Conservation (phyloP, 495 filamentous ascomycete species). For the Parathielavia hyrcaniae region DNA sequence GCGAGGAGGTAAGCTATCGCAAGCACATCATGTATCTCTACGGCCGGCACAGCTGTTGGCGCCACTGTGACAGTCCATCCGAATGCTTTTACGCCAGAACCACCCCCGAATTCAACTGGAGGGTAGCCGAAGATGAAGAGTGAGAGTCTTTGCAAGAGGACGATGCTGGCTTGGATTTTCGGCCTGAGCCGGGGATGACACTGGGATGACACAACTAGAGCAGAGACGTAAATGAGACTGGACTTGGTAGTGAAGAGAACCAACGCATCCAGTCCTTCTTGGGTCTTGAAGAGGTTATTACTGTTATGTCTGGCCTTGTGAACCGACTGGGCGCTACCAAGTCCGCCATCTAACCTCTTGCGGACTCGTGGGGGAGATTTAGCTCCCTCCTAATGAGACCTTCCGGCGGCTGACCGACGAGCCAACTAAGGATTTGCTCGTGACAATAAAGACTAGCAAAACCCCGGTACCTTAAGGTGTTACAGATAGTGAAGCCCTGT, state of each 20-base stretch:
- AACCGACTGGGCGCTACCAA: too few relatives aligned
- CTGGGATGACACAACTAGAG: too few relatives aligned
- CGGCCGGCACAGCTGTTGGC: constrained; percentile 33
- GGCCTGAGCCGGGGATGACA: too few relatives aligned
- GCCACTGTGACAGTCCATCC: constrained; percentile 41
- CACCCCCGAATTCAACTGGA: constrained; percentile 11
- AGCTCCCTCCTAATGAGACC: not conserved
- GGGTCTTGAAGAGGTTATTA: too few relatives aligned
- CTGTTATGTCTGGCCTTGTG: too few relatives aligned
- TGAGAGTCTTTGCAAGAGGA: too few relatives aligned
- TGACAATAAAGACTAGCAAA: not conserved
- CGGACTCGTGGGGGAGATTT: not conserved
- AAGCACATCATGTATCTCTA: constrained; percentile 28
- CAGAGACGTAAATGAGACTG: too few relatives aligned
- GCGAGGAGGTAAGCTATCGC: constrained; percentile 7
- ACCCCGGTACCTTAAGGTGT: constrained; percentile 4
- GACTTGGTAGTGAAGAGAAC: too few relatives aligned
- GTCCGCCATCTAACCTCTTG: not conserved
- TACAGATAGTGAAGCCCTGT: constrained; percentile 10
- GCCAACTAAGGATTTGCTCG: not conserved
- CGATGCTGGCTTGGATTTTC: too few relatives aligned
- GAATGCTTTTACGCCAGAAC: constrained; percentile 33
- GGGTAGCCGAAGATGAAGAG: not conserved
- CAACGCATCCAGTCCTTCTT: too few relatives aligned
- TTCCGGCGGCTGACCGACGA: not conserved